phyloP scores from a whole-genome alignment of 805 yeast genomes.

The Sungouiozyma intestinalis region DNA sequence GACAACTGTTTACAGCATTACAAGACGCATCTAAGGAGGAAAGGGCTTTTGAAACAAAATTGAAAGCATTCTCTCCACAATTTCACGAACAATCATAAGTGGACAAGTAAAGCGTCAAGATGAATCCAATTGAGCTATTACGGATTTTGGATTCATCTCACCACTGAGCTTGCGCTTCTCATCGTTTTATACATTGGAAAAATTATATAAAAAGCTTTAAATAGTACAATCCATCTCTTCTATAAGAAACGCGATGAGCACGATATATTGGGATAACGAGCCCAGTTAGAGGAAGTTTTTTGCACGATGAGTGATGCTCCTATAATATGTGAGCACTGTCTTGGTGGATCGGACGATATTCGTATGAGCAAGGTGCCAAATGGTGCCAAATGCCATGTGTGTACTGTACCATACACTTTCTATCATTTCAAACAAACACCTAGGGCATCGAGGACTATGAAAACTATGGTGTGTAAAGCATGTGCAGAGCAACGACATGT shows the following conservation, averaged over 20 bases:
- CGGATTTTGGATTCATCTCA: too few species aligned
- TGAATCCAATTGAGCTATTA: too few species aligned
- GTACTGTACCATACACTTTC: constrained; percentile 76
- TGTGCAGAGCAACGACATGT: constrained; percentile 75
- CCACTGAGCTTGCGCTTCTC: too few species aligned
- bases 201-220: too few species aligned
- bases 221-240: too few species aligned
- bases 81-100: too few species aligned
- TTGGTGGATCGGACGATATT: constrained; percentile 37
- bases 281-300: neutral
- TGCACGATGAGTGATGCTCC: constrained; percentile 2
- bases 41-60: constrained; percentile 5
- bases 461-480: constrained; percentile 64
- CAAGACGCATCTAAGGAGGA: constrained; percentile 60
- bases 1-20: constrained; percentile 92
- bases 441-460: constrained; percentile 34
- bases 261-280: neutral
- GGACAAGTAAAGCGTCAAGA: too few species aligned
- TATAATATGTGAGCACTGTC: constrained; percentile 55
- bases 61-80: too few species aligned
- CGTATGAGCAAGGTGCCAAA: constrained; percentile 58
- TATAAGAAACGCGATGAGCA: neutral
- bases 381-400: constrained; percentile 78
- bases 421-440: constrained; percentile 43
- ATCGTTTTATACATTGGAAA: too few species aligned